A percentile compares a stretch with the other conserved stretches of the same genome.
These are phyloP conservation scores for Pyrenophora tritici-repentis DNA, from an alignment of 2,329 filamentous ascomycete species.

Conservation along the genomic window DNA sequence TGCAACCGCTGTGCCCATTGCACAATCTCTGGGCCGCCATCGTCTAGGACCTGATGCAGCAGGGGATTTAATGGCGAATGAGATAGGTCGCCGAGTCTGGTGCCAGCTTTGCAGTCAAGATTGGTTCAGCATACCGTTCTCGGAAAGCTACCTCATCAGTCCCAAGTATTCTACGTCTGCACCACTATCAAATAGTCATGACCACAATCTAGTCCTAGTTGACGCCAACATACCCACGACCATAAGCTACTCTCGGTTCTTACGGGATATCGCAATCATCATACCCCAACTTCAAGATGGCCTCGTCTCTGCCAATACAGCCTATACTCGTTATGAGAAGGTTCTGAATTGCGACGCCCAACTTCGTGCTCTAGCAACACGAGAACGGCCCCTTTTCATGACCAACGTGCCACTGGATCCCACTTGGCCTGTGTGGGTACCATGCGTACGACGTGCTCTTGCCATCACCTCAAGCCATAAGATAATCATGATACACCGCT, in stretches of 20 bases:
- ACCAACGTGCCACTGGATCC: slow-evolving; percentile 34
- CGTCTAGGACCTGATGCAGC: slow-evolving; percentile 33
- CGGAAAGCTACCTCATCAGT: slow-evolving; percentile 45
- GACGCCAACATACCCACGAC: slow-evolving; percentile 28
- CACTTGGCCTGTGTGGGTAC: slow-evolving; percentile 44
- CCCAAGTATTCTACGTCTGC: slow-evolving; percentile 34
- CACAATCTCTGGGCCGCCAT: slow-evolving; percentile 53
- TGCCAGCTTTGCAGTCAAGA: slow-evolving; percentile 48
- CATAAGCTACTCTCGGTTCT: slow-evolving; percentile 39
- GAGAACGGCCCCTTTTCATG: slow-evolving; percentile 38
- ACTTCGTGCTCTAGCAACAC: slow-evolving; percentile 39
- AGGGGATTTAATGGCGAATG: slow-evolving; percentile 15
- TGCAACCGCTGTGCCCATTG: slow-evolving; percentile 52
- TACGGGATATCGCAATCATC: slow-evolving; percentile 42
- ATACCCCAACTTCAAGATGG: slow-evolving; percentile 47
- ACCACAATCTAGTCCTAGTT: slow-evolving; percentile 21
- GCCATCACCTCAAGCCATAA: slow-evolving; percentile 25
- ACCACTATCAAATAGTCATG: slow-evolving; percentile 36
- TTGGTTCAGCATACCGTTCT: slow-evolving; percentile 50
- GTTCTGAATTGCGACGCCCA: slow-evolving; percentile 44
- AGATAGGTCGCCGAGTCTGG: slow-evolving; percentile 45
- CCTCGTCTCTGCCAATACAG: slow-evolving; percentile 38
- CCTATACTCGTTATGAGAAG: slow-evolving; percentile 47
- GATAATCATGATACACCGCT: slow-evolving; percentile 50
- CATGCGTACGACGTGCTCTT: slow-evolving; percentile 21